Evolutionary conservation across 2,329 filamentous ascomycete genomes (phyloP), one percentile per base, ranked within the genome.

Genomic region (Cryoendolithus antarcticus): DNA sequence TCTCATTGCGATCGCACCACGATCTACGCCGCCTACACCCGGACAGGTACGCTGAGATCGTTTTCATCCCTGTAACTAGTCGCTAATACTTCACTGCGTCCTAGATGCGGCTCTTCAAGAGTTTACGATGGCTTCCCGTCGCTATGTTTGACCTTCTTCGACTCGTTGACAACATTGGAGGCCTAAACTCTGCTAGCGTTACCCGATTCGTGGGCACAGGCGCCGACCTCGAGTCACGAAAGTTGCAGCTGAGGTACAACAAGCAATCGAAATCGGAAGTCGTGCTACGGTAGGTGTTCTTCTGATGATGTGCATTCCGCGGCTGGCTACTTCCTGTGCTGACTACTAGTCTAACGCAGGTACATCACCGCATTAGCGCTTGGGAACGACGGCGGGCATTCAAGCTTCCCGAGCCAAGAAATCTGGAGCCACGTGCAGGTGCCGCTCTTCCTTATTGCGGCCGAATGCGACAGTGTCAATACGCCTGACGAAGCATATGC

Each of bases 1-100:
- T 1, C 57, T 95, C 5, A 67, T 95, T 24, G 85, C 78, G 3
- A 79, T 96, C 15, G 95, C 86, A 47, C 89, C 91, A 2, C 68
- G 77, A 24, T 73, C 83, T 4, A 71, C 72, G 0, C 76, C 84
- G 2, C 46, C 38, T 9, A 32, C 38, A 9, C 29, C 29, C 7
- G 6, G 37, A 31, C 38, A 40, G 30, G 11, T 36, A 10, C 34
- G 30, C 6, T 19, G 5, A 3, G 15, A 19, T 19, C 5, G 15
- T 19, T 19, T 19, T 5, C 15, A 5, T 19, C 15, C 5, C 15
- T 5, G 5, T 3, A 19, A 3, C 15, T 19, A 19, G 15, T 19
- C 15, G 15, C 15, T 19, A 5, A 19, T 19, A 19, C 15, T 19
- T 19, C n/a, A n/a, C n/a, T 19, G 15, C 15, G 15, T 19, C 15